A percentile compares a stretch with the other conserved stretches of the same genome.
Conservation (phyloP, 108 stramenopile species). For the Pseudonitzschia pungens region DNA sequence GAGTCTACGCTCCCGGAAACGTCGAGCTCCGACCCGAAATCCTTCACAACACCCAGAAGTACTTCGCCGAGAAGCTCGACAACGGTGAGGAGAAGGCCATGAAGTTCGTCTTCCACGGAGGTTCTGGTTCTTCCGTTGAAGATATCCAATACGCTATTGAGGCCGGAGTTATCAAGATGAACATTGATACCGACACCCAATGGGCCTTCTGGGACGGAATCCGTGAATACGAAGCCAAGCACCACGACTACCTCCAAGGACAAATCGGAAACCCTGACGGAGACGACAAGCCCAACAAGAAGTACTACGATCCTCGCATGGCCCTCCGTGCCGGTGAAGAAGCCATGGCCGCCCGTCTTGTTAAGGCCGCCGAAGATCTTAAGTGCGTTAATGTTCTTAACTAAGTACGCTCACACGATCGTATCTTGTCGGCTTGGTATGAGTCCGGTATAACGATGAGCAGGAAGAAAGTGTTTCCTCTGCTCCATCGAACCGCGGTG, state of each 20-base stretch:
- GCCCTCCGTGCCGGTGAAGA: constrained; percentile 89
- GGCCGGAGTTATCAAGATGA: constrained; percentile 97
- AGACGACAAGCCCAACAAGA: constrained; percentile 97
- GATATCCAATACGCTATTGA: constrained; percentile 91
- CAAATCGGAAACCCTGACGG: constrained; percentile 98
- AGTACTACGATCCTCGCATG: constrained; percentile 96
- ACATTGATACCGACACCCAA: constrained; percentile 98
- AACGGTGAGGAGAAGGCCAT: constrained; percentile 87
- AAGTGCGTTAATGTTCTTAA: constrained; percentile 91
- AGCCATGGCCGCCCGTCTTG: constrained; percentile 87
- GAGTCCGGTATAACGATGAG: not conserved
- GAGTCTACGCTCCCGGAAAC: constrained; percentile 96
- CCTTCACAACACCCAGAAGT: constrained; percentile 88
- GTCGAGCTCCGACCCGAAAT: constrained; percentile 93
- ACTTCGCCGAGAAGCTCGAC: constrained; percentile 92
- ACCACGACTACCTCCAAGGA: constrained; percentile 93
- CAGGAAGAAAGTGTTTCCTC: constrained; percentile 11
- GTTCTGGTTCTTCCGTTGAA: constrained; percentile 89
- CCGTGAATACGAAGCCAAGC: constrained; percentile 83
- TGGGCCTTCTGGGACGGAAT: constrained; percentile 95
- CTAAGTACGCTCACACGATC: constrained; percentile 37
- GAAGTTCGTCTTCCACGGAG: constrained; percentile 97
- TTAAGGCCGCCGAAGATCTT: constrained; percentile 88
- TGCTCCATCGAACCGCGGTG: not conserved
- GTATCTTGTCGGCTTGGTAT: not conserved